Evolutionary conservation across 1,284 basidiomycete genomes (phyloP), one percentile per base, ranked within the genome.

Genomic region (Cryptococcus floricola): DNA sequence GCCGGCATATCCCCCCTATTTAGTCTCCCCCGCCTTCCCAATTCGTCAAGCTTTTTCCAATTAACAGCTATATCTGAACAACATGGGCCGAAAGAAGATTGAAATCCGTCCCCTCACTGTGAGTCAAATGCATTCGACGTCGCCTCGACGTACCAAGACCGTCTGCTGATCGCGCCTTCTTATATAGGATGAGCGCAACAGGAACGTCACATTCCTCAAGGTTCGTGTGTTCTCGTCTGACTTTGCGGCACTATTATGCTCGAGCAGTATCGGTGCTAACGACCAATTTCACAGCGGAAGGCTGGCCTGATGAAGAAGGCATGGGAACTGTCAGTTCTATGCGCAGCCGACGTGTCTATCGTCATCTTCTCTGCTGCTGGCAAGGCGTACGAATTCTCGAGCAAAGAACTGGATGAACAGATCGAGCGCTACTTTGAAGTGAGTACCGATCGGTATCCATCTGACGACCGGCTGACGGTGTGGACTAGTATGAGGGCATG

Each of bases 261-360:
- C 41, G n/a, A 25, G 7, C 4, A 8, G 9, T 16, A 7, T 27
- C 27, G n/a, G 9, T 37, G 49, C 39, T 55, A 18, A 49, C 41
- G 16, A 27, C 14, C 16, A 9, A 14, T 25, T 42, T 19, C 19
- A 12, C 58, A 76, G 70, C 68, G 76, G 38, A 77, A 77, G 63
- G 75, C 75, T 9, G 76, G 76, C 31, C 54, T 77, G 48, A 75
- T 77, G 74, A 77, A 77, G 61, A 77, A 77, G 59, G 76, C 76
- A 16, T 77, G 75, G 73, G 76, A 77, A 59, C 61, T 77, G 42
- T 70, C 67, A 7, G 76, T 77, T 2, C 67, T 77, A 9, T 77
- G 75, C 56, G 72, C 66, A 10, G 76, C 74, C 14, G 73, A 74
- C 52, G 74, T 77, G 14, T 74, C 71, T n/a, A 69, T 77, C 48